A percentile compares a stretch with the other conserved stretches of the same genome.
Conservation (phyloP, 2,329 filamentous ascomycete species). For the Torrubiellomyces zombiae region DNA sequence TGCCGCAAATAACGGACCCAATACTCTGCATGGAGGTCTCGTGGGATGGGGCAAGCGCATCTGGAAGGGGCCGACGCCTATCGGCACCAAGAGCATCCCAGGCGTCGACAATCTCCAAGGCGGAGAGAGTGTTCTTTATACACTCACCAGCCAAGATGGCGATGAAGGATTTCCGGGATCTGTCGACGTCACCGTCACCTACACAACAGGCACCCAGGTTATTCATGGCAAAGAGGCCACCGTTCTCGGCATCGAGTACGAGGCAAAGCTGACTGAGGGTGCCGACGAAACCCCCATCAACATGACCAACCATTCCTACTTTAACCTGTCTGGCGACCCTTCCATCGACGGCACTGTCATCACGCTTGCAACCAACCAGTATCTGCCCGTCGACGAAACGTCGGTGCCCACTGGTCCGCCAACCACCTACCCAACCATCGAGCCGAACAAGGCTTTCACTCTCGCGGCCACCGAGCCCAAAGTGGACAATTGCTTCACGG, state of each 20-base stretch:
- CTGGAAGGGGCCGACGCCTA: conserved; percentile 54
- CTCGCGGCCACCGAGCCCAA: conserved; percentile 55
- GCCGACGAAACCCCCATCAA: conserved; percentile 83
- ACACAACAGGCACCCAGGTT: conserved; percentile 55
- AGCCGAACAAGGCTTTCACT: conserved; percentile 50
- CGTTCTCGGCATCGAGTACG: conserved; percentile 74
- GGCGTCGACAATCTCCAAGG: conserved; percentile 36
- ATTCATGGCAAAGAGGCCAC: conserved; percentile 45
- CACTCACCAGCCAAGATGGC: conserved; percentile 53
- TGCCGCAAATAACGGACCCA: conserved; percentile 58
- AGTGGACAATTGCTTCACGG: conserved; percentile 82
- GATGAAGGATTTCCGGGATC: conserved; percentile 86
- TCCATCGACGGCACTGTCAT: conserved; percentile 43
- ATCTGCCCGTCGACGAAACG: conserved; percentile 57
- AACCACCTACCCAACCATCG: conserved; percentile 45
- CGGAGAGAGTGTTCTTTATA: conserved; percentile 51
- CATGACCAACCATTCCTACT: conserved; percentile 88
- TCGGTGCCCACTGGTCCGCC: conserved; percentile 61
- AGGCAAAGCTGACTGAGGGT: conserved; percentile 63
- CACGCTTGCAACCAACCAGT: conserved; percentile 45
- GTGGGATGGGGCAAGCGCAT: conserved; percentile 68
- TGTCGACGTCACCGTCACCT: conserved; percentile 61
- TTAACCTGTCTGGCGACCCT: conserved; percentile 40
- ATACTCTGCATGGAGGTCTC: conserved; percentile 57
- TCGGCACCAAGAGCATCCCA: conserved; percentile 33